Evolutionary conservation across 495 filamentous ascomycete species (phyloP).

Genomic region (Penicillium steckii): DNA sequence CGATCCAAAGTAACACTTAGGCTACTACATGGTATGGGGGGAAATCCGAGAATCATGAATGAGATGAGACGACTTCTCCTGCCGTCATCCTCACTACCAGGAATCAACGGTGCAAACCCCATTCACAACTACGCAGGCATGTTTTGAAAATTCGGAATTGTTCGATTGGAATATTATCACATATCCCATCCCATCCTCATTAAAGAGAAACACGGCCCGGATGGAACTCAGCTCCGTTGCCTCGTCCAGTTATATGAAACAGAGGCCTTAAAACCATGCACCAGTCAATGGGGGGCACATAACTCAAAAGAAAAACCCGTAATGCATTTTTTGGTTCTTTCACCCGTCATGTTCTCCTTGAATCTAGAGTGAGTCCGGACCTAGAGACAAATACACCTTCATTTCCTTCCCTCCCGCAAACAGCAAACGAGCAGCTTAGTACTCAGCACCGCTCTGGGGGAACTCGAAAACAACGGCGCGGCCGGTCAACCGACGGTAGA

Average conservation of each 20-base stretch:
- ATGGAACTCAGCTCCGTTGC: conserved; percentile 27
- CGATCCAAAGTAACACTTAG: background rate
- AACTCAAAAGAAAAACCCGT: conserved; percentile 33
- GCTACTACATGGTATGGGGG: too few relatives aligned
- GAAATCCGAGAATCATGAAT: too few relatives aligned
- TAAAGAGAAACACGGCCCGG: conserved; percentile 27
- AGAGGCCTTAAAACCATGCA: conserved; percentile 20
- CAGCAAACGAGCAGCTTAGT: conserved; percentile 52
- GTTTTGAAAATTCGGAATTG: conserved; percentile 21
- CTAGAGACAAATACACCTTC: conserved; percentile 31
- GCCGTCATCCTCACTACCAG: background rate
- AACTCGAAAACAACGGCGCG: conserved; percentile 96
- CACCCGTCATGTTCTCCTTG: conserved; percentile 30
- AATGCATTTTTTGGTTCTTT: conserved; percentile 37
- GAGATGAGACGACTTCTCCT: too few relatives aligned
- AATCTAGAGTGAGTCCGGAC: conserved; percentile 29
- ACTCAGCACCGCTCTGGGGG: conserved; percentile 80
- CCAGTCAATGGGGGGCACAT: conserved; percentile 25
- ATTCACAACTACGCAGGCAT: background rate
- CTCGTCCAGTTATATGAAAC: conserved; percentile 16
- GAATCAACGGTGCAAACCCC: background rate
- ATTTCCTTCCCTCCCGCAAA: conserved; percentile 21
- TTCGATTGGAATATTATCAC: conserved; percentile 33
- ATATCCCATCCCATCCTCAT: conserved; percentile 34
- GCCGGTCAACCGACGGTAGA: conserved; percentile 94